These are phyloP conservation scores for Cephalotrichum gorgonifer DNA, from an alignment of 2,329 filamentous ascomycete genomes.

Conservation along the genomic window DNA sequence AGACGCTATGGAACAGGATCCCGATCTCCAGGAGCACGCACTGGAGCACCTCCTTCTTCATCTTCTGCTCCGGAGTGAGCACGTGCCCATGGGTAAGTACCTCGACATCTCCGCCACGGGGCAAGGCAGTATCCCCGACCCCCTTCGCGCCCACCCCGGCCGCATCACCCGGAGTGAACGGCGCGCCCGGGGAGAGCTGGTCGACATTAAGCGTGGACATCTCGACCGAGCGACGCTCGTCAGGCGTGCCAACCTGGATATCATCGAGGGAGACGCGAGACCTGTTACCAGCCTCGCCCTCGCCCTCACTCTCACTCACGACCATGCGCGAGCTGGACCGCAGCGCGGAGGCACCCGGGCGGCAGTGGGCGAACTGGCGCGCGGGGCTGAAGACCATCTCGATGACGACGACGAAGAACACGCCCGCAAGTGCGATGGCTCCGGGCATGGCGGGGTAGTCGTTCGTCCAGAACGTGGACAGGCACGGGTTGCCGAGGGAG, in stretches of 20 bases:
- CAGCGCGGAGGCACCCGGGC: background rate
- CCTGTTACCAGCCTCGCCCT: conserved; percentile 1
- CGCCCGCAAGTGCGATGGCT: conserved; percentile 67
- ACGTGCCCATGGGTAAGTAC: conserved; percentile 5
- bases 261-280: background rate
- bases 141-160: background rate
- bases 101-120: background rate
- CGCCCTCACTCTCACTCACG: too few relatives aligned
- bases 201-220: background rate
- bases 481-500: conserved; percentile 53
- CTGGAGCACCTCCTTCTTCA: conserved; percentile 59
- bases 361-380: conserved; percentile 14
- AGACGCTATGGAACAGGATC: conserved; percentile 61
- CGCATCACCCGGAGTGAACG: background rate
- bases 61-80: conserved; percentile 40
- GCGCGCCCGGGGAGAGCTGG: background rate
- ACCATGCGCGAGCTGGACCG: background rate
- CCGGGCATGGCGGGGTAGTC: conserved; percentile 71
- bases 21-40: conserved; percentile 71
- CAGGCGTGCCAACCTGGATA: background rate
- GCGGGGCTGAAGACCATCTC: conserved; percentile 57
- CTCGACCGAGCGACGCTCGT: background rate
- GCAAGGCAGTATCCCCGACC: background rate
- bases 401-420: conserved; percentile 68
- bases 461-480: conserved; percentile 65